Conservation (phyloP, 345 rosid genomes). For the Erodium maritimum region DNA sequence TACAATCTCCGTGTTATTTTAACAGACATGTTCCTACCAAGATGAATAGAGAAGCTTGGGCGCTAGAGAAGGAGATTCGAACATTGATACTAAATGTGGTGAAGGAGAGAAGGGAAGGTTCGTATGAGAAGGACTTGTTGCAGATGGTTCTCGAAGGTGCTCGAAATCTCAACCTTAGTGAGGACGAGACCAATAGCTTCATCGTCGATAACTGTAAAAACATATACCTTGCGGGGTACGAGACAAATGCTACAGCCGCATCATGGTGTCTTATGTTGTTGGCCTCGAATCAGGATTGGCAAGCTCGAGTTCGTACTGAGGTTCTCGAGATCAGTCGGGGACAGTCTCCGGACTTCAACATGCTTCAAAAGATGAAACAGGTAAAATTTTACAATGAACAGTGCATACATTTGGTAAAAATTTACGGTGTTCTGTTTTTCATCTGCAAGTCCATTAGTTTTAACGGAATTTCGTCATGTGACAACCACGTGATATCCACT, state of each 20-base stretch:
- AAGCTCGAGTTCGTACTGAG: constrained; percentile 27
- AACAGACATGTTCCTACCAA: constrained; percentile 24
- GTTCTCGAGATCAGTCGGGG: constrained; percentile 20
- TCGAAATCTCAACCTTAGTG: constrained; percentile 8
- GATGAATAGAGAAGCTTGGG: constrained; percentile 24
- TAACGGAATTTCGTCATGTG: too few relatives aligned
- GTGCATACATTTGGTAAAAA: too few relatives aligned
- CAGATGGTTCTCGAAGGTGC: constrained; percentile 30
- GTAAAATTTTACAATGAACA: too few relatives aligned
- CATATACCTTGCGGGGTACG: constrained; percentile 35
- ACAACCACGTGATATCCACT: too few relatives aligned
- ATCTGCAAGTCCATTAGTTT: neutral
- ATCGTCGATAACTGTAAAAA: constrained; percentile 42
- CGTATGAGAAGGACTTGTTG: constrained; percentile 20
- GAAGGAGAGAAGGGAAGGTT: constrained; percentile 14
- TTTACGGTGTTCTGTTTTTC: neutral
- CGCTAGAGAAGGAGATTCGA: constrained; percentile 26
- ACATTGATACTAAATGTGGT: constrained; percentile 19
- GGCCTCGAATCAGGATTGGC: constrained; percentile 41
- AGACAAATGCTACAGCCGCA: constrained; percentile 30
- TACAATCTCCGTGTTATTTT: too few relatives aligned
- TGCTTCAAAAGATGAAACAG: constrained; percentile 28
- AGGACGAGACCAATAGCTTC: constrained; percentile 17
- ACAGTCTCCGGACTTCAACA: constrained; percentile 14
- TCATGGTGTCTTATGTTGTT: constrained; percentile 37